Conservation (phyloP, 2,329 filamentous ascomycete genomes). For the Pyrenophora seminiperda region DNA sequence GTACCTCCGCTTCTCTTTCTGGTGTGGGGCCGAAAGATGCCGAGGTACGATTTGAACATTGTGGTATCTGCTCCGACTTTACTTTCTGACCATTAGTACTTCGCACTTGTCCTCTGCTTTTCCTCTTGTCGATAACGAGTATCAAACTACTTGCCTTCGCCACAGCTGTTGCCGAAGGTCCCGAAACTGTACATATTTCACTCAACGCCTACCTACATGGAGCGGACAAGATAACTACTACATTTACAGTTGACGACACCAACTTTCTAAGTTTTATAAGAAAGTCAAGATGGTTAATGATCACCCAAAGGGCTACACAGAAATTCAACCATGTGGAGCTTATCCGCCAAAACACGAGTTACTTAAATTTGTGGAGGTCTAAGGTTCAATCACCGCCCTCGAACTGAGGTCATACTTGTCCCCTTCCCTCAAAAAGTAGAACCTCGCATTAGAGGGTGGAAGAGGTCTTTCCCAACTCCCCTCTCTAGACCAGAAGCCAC, state of each 20-base stretch:
- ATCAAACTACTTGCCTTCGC: too few species aligned
- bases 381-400: conserved; percentile 20
- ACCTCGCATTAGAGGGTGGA: conserved; percentile 18
- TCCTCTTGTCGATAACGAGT: too few species aligned
- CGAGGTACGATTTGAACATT: conserved; percentile 22
- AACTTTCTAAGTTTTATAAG: too few species aligned
- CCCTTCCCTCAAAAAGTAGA: conserved; percentile 31
- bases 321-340: conserved; percentile 24
- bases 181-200: too few species aligned
- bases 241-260: too few species aligned
- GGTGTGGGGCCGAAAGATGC: conserved; percentile 29
- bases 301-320: conserved; percentile 26
- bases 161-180: too few species aligned
- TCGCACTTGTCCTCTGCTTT: too few species aligned
- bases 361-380: background rate
- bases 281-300: conserved; percentile 21
- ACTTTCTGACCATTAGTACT: conserved; percentile 6
- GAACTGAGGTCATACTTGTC: conserved; percentile 27
- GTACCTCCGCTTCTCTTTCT: conserved; percentile 18
- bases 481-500: conserved; percentile 34
- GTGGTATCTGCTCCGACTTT: conserved; percentile 24
- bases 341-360: conserved; percentile 28
- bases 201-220: too few species aligned
- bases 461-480: conserved; percentile 25
- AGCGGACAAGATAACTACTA: too few species aligned